Evolutionary conservation across 2,329 filamentous ascomycete genomes (phyloP), one percentile per base, ranked within the genome.

Genomic region (Alternaria arborescens): DNA sequence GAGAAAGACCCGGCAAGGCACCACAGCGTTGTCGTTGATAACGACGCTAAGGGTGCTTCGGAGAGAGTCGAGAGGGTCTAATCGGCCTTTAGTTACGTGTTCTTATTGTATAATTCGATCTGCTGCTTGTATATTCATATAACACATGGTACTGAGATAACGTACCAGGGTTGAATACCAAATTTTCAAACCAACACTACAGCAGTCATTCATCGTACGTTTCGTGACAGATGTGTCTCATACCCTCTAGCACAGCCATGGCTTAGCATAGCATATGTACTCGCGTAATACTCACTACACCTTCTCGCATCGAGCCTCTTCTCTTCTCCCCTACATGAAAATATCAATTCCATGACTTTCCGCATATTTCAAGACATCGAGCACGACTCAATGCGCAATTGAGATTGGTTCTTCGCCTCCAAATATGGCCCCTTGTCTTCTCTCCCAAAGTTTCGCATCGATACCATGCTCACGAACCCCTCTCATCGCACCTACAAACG

Each of bases 1-100:
- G 72, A 71, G 6, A 76, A 78, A 55, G 76, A 80, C 52, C 77
- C 78, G 38, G 71, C 71, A 26, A 65, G 62, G 40, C 60, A 74
- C 5, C 66, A 71, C 44, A 72, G 68, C 40, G 57, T 71, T 34
- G 51, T 64, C 5, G 46, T 71, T 38, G 63, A 66, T 43, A 64
- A 64, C 7, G 67, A 71, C 44, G 57, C 64, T 43, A 72, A 74
- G 64, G 65, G 61, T 24, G 55, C 62, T 30, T 62, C 47, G 5
- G 60, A 71, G 64, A 65, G 55, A 36, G 58, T 48, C 12, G 57
- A 54, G 7, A 58, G 32, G 20, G 53, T 36, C 18, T 61, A 26
- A 52, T 12, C 12, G 32, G 11, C 16, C 16, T 8, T 26, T 28
- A 3, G 26, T 28, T 10, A 56, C 18, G 36, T 11, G 42, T 26